Evolutionary conservation across 108 stramenopile genomes (phyloP).

Genomic region (Aurantiochytrium sp.): DNA sequence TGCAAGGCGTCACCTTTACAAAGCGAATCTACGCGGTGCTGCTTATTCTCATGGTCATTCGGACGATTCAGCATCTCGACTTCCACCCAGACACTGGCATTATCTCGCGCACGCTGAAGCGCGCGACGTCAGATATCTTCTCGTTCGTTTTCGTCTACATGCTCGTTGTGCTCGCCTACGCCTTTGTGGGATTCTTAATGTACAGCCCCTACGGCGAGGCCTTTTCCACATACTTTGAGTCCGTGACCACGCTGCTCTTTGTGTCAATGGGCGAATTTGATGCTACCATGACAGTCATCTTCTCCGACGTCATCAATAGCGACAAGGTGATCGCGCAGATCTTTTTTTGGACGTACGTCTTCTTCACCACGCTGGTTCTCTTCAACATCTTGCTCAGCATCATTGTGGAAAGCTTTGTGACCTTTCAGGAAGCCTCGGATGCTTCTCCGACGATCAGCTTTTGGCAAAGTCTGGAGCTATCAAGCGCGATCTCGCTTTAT

Average conservation of each 20-base stretch:
- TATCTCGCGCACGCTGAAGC: background rate
- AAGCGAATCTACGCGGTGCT: background rate
- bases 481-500: background rate
- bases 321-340: background rate
- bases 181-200: background rate
- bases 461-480: background rate
- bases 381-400: background rate
- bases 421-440: background rate
- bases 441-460: background rate
- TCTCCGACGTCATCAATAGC: background rate
- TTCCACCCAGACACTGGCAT: background rate
- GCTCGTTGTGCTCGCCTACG: background rate
- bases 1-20: background rate
- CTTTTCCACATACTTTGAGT: background rate
- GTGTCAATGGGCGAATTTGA: conserved; percentile 22
- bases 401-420: background rate
- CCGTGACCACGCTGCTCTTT: background rate
- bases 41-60: background rate
- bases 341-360: background rate
- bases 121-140: background rate
- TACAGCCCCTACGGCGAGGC: background rate
- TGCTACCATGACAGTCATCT: background rate
- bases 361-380: background rate
- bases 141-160: background rate
- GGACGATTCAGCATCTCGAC: background rate